Conservation (phyloP, 2,329 filamentous ascomycete genomes). For the Neofusicoccum sp. region DNA sequence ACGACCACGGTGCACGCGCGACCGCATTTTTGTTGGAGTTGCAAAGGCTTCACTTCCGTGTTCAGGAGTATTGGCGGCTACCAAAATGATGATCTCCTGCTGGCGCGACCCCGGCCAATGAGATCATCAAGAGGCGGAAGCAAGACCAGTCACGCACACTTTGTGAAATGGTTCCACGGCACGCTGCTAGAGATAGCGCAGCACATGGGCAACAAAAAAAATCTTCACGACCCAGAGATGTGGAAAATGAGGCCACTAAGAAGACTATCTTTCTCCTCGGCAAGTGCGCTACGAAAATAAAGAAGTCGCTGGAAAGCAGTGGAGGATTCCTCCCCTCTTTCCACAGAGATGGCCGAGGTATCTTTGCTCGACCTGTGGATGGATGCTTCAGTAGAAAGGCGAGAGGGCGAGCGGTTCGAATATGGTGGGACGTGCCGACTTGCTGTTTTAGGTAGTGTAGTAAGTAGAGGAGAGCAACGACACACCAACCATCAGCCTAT, state of each 20-base stretch:
- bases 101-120: conserved; percentile 11
- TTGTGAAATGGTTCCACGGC: conserved; percentile 13
- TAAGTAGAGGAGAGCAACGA: background rate
- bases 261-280: background rate
- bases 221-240: background rate
- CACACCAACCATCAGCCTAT: background rate
- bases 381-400: background rate
- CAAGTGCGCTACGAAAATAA: background rate
- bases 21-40: background rate
- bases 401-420: background rate
- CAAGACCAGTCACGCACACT: conserved; percentile 2
- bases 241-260: background rate
- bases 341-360: background rate
- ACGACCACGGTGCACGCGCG: background rate
- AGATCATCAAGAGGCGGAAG: background rate
- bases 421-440: background rate
- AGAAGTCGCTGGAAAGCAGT: background rate
- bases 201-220: background rate
- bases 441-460: background rate
- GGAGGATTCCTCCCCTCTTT: background rate
- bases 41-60: background rate
- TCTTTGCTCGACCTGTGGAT: background rate
- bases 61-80: background rate
- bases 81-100: conserved; percentile 15
- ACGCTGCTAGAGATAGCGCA: background rate